Conservation (phyloP, 2,329 filamentous ascomycete species). For the Clarireedia homoeocarpa region DNA sequence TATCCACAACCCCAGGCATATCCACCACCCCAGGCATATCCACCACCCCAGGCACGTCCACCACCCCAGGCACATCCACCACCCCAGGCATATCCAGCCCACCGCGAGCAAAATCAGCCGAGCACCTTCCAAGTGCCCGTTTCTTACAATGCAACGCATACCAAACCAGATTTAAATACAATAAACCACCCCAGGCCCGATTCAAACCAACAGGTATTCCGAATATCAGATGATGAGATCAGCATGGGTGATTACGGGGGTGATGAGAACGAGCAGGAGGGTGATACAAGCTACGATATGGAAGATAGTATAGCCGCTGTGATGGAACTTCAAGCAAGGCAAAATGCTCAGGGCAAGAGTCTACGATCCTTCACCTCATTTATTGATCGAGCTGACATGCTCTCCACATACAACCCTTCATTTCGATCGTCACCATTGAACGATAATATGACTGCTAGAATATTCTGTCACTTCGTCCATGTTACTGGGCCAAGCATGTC, state of each 20-base stretch:
- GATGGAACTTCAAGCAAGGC: conserved; percentile 24
- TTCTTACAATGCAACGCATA: not conserved
- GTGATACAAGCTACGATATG: conserved; percentile 20
- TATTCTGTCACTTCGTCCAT: conserved; percentile 89
- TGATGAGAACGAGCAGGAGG: conserved; percentile 32
- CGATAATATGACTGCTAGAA: conserved; percentile 69
- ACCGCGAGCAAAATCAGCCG: too few relatives aligned
- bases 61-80: too few relatives aligned
- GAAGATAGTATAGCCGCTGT: conserved; percentile 6
- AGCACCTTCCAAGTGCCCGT: too few relatives aligned
- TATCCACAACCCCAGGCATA: too few relatives aligned
- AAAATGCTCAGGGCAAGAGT: conserved; percentile 27
- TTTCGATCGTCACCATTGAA: conserved; percentile 64
- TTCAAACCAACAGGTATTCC: not conserved
- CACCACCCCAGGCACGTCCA: too few relatives aligned
- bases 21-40: too few relatives aligned
- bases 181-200: not conserved
- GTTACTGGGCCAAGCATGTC: conserved; percentile 82
- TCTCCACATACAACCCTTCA: conserved; percentile 60
- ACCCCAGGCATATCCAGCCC: not conserved
- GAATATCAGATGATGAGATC: conserved; percentile 30
- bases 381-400: conserved; percentile 35
- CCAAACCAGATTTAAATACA: not conserved
- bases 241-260: conserved; percentile 27
- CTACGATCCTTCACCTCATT: conserved; percentile 41